Evolutionary conservation across 805 yeast species (phyloP).

Genomic region (Diddensiella santjacobensis): DNA sequence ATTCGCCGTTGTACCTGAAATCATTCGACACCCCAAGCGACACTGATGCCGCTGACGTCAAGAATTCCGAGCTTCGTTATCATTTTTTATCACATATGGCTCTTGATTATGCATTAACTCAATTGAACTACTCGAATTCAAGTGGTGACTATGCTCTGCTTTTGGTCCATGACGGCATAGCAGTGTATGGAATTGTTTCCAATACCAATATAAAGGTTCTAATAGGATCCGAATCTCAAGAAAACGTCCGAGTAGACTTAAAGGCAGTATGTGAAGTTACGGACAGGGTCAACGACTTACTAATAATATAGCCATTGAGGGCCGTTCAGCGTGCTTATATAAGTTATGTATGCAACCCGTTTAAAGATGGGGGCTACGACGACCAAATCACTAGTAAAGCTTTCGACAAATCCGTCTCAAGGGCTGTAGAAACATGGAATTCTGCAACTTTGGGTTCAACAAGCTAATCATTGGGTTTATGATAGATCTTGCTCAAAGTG

Average conservation of each 20-base stretch:
- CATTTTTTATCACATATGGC: constrained; percentile 38
- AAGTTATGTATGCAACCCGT: constrained; percentile 33
- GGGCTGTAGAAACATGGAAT: constrained; percentile 24
- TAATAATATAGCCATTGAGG: constrained; percentile 23
- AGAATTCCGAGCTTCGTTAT: constrained; percentile 23
- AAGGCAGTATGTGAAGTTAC: too few species aligned
- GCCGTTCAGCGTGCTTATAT: constrained; percentile 30
- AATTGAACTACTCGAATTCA: constrained; percentile 19
- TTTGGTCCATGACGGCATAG: constrained; percentile 35
- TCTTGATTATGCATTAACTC: constrained; percentile 32
- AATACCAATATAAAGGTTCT: constrained; percentile 33
- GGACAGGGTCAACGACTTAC: constrained; percentile 13
- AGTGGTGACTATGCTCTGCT: constrained; percentile 25
- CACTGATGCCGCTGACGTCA: background rate
- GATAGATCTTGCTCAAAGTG: too few species aligned
- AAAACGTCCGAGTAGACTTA: constrained; percentile 20
- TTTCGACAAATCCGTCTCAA: constrained; percentile 26
- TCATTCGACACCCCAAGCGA: constrained; percentile 14
- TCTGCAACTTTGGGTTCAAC: background rate
- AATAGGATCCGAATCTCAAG: constrained; percentile 31
- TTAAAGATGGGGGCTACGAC: constrained; percentile 21
- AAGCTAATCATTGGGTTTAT: background rate
- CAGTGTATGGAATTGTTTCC: constrained; percentile 34
- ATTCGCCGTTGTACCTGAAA: constrained; percentile 25
- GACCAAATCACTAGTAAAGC: constrained; percentile 24